These are phyloP conservation scores for Geranium rotundifolium DNA, from an alignment of 345 rosid species.

Conservation along the genomic window DNA sequence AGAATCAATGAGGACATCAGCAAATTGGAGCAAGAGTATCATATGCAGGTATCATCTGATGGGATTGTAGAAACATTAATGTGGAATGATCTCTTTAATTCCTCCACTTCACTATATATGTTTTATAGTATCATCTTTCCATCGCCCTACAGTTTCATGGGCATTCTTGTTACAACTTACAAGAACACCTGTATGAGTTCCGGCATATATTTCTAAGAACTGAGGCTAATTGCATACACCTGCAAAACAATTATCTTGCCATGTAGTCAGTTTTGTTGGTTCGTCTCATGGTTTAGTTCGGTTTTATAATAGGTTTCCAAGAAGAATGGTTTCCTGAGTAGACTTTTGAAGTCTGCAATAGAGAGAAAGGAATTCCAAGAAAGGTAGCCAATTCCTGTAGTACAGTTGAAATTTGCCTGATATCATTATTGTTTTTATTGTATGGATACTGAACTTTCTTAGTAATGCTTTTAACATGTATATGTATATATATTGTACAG, in stretches of 20 bases:
- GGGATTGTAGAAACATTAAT: slow-evolving; percentile 5
- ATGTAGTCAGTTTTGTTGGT: no score
- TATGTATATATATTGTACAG: not conserved
- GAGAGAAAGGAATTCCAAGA: slow-evolving; percentile 60
- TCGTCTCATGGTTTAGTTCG: slow-evolving; percentile 4
- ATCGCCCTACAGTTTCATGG: not conserved
- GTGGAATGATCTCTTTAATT: not conserved
- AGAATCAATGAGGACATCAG: slow-evolving; percentile 48
- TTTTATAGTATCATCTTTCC: not conserved
- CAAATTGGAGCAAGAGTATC: slow-evolving; percentile 49
- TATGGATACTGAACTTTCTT: not conserved
- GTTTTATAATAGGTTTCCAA: slow-evolving; percentile 41
- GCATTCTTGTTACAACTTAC: not conserved
- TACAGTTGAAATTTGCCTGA: slow-evolving; percentile 3
- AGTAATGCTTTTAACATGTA: not conserved
- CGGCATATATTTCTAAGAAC: no score
- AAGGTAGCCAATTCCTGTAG: slow-evolving; percentile 34
- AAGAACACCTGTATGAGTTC: not conserved
- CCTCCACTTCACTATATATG: not conserved
- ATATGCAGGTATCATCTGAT: slow-evolving; percentile 45
- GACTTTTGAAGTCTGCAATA: slow-evolving; percentile 46
- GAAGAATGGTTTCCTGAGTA: slow-evolving; percentile 56
- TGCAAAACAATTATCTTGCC: no score
- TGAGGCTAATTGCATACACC: no score
- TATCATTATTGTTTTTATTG: not conserved